Base-by-base conservation (phyloP, 345 rosid genomes). In the Pseudoturritis turrita region DNA sequence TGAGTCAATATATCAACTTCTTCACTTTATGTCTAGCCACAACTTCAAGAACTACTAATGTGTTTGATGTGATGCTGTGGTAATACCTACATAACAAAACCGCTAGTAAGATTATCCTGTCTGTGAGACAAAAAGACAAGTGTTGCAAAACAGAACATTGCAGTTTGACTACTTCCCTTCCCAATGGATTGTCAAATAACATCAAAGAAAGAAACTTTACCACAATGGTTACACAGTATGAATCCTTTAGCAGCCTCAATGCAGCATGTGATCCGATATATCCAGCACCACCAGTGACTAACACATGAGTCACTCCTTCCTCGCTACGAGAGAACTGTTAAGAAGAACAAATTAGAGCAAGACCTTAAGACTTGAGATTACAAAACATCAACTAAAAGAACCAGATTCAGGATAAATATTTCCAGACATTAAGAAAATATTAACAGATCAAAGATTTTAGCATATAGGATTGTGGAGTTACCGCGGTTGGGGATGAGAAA, bases 271-370 rank as follows among this genome's bases (percentile, higher is more conserved):
- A 94, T 62, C 97, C 98, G 36, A 94, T 94, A 64, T 85, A 93
- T 51, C 98, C 97, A 59, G 98, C 98, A 37, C 98, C 98, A 31
- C 98, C 98, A 0, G 98, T 93, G 71, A 93, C 97, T 15, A 93
- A 85, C 31, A 93, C 97, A 81, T 93, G 98, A 31, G 83, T 83
- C 44, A 90, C 89, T 22, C 97, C 96, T 61, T 81, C 78, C 75
- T 93, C 87, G 17, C 61, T 92, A 2, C 72, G 67, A 26, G 94
- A 82, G 64, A 93, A 89, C 98, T 90, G 69, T 54, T 66, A 51
- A 28, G 10, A 37, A 43, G 53, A 77, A 71, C 68, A 62, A 36
- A 54, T n/a, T n/a, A n/a, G n/a, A n/a, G n/a, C n/a, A n/a, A n/a
- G n/a, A n/a, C n/a, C n/a, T n/a, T n/a, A n/a, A n/a, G n/a, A n/a